A percentile compares a stretch with the other conserved stretches of the same genome.
phyloP scores from a whole-genome alignment of 2,329 filamentous ascomycete species.

The Verticillium tricorpus region DNA sequence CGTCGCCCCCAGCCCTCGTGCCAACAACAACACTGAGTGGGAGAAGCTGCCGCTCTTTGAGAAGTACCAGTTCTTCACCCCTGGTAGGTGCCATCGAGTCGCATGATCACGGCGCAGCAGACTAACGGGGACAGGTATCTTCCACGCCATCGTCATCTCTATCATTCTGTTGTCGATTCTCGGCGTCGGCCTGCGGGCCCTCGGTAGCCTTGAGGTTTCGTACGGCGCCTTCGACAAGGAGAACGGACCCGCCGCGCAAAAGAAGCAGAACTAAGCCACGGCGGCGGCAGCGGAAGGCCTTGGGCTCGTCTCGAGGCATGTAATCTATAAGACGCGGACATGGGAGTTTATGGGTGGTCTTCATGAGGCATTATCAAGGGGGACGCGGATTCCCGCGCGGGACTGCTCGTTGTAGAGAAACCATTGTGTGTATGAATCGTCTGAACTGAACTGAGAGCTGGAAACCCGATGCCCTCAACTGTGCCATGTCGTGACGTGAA shows the following conservation, averaged over 20 bases:
- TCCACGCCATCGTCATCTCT: conserved; percentile 73
- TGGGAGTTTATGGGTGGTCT: conserved; percentile 12
- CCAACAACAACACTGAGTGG: conserved; percentile 32
- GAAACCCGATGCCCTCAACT: neutral
- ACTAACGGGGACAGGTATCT: conserved; percentile 59
- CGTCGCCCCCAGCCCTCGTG: conserved; percentile 21
- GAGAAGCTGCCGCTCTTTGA: conserved; percentile 66
- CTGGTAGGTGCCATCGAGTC: conserved; percentile 51
- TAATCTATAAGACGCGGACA: conserved; percentile 2
- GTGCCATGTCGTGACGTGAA: neutral
- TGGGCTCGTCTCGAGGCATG: neutral
- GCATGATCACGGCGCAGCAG: neutral
- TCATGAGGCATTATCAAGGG: conserved; percentile 4
- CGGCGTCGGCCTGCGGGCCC: conserved; percentile 69
- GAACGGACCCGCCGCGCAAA: conserved; percentile 82
- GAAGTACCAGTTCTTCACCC: conserved; percentile 91
- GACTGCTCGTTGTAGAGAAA: neutral
- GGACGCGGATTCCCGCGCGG: neutral
- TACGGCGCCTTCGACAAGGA: conserved; percentile 97
- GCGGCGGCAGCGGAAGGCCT: neutral
- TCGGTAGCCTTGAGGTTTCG: conserved; percentile 78
- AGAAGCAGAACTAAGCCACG: conserved; percentile 59
- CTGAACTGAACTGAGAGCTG: neutral
- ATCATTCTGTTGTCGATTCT: conserved; percentile 73
- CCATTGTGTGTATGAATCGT: neutral